Conservation (phyloP, 176 grass and related monocot genomes). For the Oryza coarctata region DNA sequence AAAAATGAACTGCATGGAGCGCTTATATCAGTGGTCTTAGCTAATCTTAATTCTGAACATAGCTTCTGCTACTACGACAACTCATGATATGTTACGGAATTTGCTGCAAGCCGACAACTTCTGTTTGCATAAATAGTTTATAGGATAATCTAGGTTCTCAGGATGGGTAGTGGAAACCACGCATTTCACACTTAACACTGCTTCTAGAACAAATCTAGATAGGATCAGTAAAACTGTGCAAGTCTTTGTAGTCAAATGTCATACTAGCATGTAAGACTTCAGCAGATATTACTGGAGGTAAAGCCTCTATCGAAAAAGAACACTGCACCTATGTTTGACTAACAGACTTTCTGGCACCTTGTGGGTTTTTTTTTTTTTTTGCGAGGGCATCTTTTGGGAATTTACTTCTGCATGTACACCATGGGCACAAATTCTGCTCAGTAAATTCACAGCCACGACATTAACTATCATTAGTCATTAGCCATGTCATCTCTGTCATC, state of each 20-base stretch:
- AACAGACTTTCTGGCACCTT: background rate
- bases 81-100: background rate
- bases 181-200: background rate
- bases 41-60: background rate
- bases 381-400: background rate
- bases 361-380: too few relatives aligned
- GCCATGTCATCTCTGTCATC: background rate
- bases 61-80: slow-evolving; percentile 1
- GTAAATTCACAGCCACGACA: background rate
- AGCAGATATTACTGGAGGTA: background rate
- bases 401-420: background rate
- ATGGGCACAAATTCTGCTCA: slow-evolving; percentile 4
- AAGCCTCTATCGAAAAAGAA: background rate
- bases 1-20: background rate
- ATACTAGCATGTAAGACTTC: background rate
- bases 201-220: background rate
- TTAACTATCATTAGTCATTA: too few relatives aligned
- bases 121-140: background rate
- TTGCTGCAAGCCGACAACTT: background rate
- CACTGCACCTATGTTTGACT: background rate
- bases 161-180: background rate
- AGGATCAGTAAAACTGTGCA: background rate
- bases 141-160: background rate
- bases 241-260: background rate
- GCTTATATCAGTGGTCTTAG: background rate